Evolutionary conservation across 139 green algal species (phyloP), one percentile per base, ranked within the genome.

Genomic region (Chlorella sp.): DNA sequence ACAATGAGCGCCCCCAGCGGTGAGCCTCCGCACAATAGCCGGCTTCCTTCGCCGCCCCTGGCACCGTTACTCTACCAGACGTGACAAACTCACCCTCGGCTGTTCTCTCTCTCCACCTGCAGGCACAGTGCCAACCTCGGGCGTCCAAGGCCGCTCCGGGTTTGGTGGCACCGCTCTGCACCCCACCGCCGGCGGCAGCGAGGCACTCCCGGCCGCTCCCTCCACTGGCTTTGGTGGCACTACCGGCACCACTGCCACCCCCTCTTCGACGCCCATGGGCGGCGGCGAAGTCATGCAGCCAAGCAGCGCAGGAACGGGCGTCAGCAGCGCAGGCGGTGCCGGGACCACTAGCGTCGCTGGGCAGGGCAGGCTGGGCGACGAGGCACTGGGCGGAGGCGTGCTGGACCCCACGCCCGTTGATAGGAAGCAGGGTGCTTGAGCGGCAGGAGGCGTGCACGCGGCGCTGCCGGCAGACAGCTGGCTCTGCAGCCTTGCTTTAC

Each of bases 331-430:
- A 2, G 40, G 39, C 40, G 78, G 78, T 14, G 40, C 78, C 4
- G 78, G 39, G 7, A 40, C 40, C 40, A 84, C 78, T 26, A 66
- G 24, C 30, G 64, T 84, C 40, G 66, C 78, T 37, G 78, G 78
- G 40, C 78, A 84, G 78, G 78, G 78, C 40, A 60, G 40, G 26
- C 26, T 22, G 26, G 78, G 40, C 78, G 78, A 84, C 0, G 78
- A 36, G 11, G 78, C 78, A 26, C 42, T 84, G 78, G 40, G 78
- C 40, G 78, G 78, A 0, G 78, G 78, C 0, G 78, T 84, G 78
- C 42, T 66, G 78, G 78, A 84, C 40, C 78, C 78, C 24, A 84
- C 78, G 12, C 78, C 78, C 11, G 28, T 84, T 2, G 78, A 84
- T 57, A 57, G 48, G 48, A 57, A 57, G 48, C 48, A 57, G 48